Evolutionary conservation across 257 asterid species (phyloP).

Genomic region (Lavandula angustifolia): DNA sequence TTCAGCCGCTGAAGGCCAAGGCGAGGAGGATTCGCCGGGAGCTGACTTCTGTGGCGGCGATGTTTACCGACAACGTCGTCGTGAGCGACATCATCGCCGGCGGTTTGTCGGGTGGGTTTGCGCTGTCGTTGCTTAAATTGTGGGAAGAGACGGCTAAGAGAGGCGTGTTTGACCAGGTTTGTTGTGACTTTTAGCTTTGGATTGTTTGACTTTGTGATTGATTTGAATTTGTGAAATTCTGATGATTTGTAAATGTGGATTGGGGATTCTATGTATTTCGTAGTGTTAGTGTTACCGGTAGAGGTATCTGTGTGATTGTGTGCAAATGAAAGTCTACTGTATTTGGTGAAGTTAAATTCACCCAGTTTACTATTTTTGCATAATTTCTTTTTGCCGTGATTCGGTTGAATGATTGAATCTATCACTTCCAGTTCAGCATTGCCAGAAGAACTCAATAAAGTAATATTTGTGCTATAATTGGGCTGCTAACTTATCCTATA

Average conservation of each 20-base stretch:
- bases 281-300: too few species aligned
- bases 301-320: neutral
- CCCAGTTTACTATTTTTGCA: neutral
- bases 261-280: neutral
- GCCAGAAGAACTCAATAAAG: neutral
- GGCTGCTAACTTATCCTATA: neutral
- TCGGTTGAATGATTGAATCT: too few species aligned
- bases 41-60: slow-evolving; percentile 35
- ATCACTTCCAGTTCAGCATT: neutral
- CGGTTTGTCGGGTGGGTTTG: slow-evolving; percentile 46
- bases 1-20: slow-evolving; percentile 33
- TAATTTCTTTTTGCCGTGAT: neutral
- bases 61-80: slow-evolving; percentile 44
- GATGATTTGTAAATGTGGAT: neutral
- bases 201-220: slow-evolving; percentile 7
- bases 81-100: slow-evolving; percentile 50
- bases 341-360: neutral
- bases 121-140: slow-evolving; percentile 47
- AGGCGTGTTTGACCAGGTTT: slow-evolving; percentile 62
- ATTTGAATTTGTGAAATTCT: neutral
- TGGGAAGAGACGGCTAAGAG: slow-evolving; percentile 64
- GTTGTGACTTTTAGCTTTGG: neutral
- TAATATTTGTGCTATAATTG: neutral
- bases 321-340: neutral
- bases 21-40: slow-evolving; percentile 36